These are phyloP conservation scores for Gossypium davidsonii DNA, from an alignment of 441 rosid species.

Conservation along the genomic window DNA sequence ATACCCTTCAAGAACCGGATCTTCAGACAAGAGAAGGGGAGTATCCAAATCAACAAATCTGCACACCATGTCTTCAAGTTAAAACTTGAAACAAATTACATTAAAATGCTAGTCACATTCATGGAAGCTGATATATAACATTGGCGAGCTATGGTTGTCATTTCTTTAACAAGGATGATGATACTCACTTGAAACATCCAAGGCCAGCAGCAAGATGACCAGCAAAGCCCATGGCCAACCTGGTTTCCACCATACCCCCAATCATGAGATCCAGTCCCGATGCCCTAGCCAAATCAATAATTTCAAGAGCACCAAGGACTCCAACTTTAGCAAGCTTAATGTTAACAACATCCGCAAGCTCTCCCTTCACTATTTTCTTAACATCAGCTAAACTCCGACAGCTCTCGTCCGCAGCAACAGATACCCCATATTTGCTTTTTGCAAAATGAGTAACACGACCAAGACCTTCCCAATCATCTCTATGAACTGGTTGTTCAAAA, in stretches of 20 bases:
- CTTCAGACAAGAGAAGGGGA: constrained; percentile 75
- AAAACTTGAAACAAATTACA: background rate
- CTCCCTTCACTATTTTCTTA: constrained; percentile 51
- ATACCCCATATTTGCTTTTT: constrained; percentile 51
- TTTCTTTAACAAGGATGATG: constrained; percentile 2
- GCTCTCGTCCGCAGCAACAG: constrained; percentile 94
- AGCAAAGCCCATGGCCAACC: constrained; percentile 89
- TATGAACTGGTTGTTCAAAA: constrained; percentile 81
- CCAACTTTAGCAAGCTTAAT: constrained; percentile 88
- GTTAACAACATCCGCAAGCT: constrained; percentile 66
- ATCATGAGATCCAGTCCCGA: constrained; percentile 72
- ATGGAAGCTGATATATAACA: background rate
- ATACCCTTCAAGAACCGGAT: constrained; percentile 83
- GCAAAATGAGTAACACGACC: constrained; percentile 59
- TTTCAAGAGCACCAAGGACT: constrained; percentile 64
- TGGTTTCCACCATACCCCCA: constrained; percentile 92
- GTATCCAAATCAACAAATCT: constrained; percentile 85
- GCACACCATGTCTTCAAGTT: constrained; percentile 11
- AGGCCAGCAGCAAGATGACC: constrained; percentile 90
- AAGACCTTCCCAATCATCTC: constrained; percentile 95
- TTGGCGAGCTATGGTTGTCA: background rate
- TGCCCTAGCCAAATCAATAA: constrained; percentile 52
- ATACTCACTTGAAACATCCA: constrained; percentile 73
- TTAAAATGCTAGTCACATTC: background rate
- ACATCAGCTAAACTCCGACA: constrained; percentile 63